These are phyloP conservation scores for Aspergillus sp. DNA, from an alignment of 2,329 filamentous ascomycete genomes.

Conservation along the genomic window DNA sequence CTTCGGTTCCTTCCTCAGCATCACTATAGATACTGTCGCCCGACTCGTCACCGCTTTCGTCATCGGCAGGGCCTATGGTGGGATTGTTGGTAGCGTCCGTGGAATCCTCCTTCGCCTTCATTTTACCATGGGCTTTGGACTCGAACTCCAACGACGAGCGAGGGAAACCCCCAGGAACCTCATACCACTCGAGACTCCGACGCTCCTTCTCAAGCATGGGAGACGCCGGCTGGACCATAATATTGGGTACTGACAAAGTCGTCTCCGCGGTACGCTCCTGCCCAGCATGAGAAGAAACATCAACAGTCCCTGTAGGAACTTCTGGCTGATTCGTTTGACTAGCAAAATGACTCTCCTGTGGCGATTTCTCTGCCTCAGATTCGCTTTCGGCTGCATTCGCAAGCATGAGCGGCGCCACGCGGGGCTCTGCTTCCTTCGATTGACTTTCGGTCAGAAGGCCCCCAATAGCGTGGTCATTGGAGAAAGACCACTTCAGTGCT, in stretches of 20 bases:
- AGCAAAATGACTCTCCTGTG: slow-evolving; percentile 5
- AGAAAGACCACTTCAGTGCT: slow-evolving; percentile 35
- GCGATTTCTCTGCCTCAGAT: neutral
- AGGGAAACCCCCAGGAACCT: slow-evolving; percentile 64
- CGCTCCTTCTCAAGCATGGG: slow-evolving; percentile 44
- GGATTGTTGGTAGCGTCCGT: neutral
- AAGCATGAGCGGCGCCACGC: neutral
- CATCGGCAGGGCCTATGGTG: slow-evolving; percentile 16
- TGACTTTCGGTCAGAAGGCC: slow-evolving; percentile 50
- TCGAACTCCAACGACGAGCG: slow-evolving; percentile 27
- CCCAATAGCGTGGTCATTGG: slow-evolving; percentile 56
- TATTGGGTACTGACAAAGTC: slow-evolving; percentile 40
- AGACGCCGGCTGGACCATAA: slow-evolving; percentile 51
- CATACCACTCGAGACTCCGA: slow-evolving; percentile 47
- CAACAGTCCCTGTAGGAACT: neutral
- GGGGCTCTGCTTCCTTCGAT: slow-evolving; percentile 15
- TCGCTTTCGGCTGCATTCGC: slow-evolving; percentile 1
- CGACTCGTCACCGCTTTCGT: slow-evolving; percentile 39
- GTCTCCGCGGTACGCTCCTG: slow-evolving; percentile 12
- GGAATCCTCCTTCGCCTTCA: slow-evolving; percentile 13
- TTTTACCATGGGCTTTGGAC: neutral
- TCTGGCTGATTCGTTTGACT: neutral
- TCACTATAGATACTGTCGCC: slow-evolving; percentile 52
- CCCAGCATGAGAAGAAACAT: slow-evolving; percentile 12
- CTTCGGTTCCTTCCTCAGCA: slow-evolving; percentile 45